Conservation (phyloP, 2,329 filamentous ascomycete genomes). For the Xylaria sp. region DNA sequence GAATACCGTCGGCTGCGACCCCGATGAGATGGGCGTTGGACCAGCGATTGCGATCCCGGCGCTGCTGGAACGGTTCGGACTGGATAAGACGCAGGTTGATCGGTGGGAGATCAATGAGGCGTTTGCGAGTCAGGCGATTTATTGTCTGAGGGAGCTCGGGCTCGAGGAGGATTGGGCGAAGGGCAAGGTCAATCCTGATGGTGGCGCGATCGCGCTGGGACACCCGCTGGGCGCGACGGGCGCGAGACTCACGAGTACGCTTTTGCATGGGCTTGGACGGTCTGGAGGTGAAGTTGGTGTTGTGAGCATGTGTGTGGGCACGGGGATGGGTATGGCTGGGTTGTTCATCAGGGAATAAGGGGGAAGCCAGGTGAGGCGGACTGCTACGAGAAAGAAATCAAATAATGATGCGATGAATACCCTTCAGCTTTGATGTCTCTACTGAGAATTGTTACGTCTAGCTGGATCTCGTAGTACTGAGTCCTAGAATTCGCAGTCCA, state of each 20-base stretch:
- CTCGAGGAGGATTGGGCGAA: constrained; percentile 66
- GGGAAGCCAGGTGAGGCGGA: background rate
- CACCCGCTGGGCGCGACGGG: constrained; percentile 91
- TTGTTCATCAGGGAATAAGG: constrained; percentile 67
- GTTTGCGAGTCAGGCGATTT: constrained; percentile 68
- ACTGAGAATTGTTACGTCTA: too few species aligned
- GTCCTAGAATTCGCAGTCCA: too few species aligned
- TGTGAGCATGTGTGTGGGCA: constrained; percentile 88
- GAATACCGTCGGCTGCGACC: constrained; percentile 76
- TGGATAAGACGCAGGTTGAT: constrained; percentile 72
- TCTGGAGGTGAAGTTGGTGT: constrained; percentile 79
- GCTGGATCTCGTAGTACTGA: too few species aligned
- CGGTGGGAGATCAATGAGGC: constrained; percentile 96
- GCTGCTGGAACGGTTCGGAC: constrained; percentile 71
- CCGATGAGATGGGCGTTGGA: constrained; percentile 94
- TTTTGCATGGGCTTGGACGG: constrained; percentile 70
- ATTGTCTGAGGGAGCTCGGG: constrained; percentile 75
- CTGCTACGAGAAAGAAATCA: background rate
- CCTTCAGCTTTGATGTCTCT: too few species aligned
- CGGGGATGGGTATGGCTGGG: constrained; percentile 78
- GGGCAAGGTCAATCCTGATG: constrained; percentile 84
- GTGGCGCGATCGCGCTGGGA: constrained; percentile 91
- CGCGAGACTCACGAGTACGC: constrained; percentile 76
- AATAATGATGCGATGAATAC: background rate
- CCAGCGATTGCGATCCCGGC: constrained; percentile 86